These are phyloP conservation scores for Cercospora sp. DNA, from an alignment of 2,329 filamentous ascomycete genomes.

Conservation along the genomic window DNA sequence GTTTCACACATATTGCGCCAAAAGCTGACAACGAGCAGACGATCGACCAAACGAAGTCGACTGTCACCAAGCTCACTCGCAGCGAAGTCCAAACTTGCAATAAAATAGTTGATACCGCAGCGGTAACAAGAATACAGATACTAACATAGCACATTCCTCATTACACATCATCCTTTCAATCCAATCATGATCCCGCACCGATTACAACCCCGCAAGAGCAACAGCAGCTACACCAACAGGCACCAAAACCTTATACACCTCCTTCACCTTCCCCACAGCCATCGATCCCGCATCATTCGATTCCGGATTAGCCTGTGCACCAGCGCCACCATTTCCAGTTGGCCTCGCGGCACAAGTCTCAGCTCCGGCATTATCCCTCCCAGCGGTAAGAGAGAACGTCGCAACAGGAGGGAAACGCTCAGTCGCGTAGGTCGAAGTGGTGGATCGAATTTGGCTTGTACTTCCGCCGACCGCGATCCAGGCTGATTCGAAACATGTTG, in stretches of 20 bases:
- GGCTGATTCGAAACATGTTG: background rate
- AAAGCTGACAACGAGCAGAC: background rate
- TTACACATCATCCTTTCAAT: background rate
- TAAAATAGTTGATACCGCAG: background rate
- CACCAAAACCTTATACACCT: slow-evolving; percentile 4
- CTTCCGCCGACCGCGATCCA: background rate
- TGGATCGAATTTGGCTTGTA: background rate
- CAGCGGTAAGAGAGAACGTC: background rate
- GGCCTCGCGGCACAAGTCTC: background rate
- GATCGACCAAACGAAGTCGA: background rate
- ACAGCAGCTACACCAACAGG: slow-evolving; percentile 3
- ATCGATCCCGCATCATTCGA: background rate
- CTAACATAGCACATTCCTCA: background rate
- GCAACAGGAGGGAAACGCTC: background rate
- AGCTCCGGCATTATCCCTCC: background rate
- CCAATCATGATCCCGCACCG: background rate
- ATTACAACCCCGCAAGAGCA: background rate
- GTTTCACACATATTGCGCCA: background rate
- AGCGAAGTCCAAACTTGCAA: background rate
- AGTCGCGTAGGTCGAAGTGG: background rate
- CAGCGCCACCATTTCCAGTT: background rate
- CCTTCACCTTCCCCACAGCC: background rate
- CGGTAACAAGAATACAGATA: background rate
- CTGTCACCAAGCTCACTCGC: background rate
- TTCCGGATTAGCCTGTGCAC: background rate